A percentile compares a stretch with the other conserved stretches of the same genome.
Conservation (phyloP, 768 basidiomycete species). For the Boletus vinaceobasis region DNA sequence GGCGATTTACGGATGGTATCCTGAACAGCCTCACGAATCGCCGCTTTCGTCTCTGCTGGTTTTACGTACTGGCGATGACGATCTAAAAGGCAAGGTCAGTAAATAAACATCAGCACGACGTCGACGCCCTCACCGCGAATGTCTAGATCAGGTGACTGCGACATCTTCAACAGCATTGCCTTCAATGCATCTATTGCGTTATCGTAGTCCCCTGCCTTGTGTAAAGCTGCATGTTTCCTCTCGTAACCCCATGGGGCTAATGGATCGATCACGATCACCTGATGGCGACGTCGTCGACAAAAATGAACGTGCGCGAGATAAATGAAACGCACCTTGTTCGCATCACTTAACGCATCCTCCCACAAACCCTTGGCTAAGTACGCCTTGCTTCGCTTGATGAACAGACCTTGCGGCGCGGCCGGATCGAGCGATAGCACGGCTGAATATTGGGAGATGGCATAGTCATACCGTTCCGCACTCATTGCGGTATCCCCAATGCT, state of each 20-base stretch:
- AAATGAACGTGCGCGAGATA: too few species aligned
- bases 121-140: not conserved
- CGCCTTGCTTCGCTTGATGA: too few species aligned
- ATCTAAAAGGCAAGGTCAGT: not conserved
- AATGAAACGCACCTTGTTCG: not conserved
- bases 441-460: not conserved
- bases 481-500: not conserved
- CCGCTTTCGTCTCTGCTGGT: not conserved
- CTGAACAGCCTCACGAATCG: not conserved
- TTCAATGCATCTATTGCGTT: not conserved
- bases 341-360: too few species aligned
- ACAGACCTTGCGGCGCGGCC: not conserved
- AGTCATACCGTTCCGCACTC: not conserved
- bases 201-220: not conserved
- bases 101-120: not conserved
- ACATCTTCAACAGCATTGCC: conserved; percentile 1
- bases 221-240: too few species aligned
- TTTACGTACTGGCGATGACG: not conserved
- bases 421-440: not conserved
- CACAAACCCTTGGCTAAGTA: too few species aligned
- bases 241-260: too few species aligned
- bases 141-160: not conserved
- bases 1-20: not conserved
- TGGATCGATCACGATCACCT: too few species aligned
- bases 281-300: too few species aligned